phyloP scores from a whole-genome alignment of 2,329 filamentous ascomycete genomes.

The Epichloe gansuensis region DNA sequence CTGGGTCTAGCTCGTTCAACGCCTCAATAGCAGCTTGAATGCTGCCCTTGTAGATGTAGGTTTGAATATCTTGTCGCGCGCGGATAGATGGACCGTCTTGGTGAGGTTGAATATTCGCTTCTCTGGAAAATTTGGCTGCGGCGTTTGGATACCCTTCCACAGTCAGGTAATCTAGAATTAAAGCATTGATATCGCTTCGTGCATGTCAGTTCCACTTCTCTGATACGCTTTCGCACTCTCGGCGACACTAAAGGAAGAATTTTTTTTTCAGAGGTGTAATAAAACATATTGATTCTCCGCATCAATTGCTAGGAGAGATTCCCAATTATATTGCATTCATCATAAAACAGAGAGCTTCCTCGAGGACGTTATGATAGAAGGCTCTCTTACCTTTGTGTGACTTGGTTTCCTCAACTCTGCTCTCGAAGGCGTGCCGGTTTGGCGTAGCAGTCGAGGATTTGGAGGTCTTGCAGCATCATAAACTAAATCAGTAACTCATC shows the following conservation, averaged over 20 bases:
- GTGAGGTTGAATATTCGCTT: slow-evolving; percentile 74
- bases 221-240: background rate
- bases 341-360: slow-evolving; percentile 24
- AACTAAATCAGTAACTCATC: background rate
- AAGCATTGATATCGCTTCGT: slow-evolving; percentile 77
- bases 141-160: slow-evolving; percentile 90
- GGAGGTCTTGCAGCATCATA: background rate
- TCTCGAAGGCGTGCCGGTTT: slow-evolving; percentile 62
- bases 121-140: slow-evolving; percentile 83
- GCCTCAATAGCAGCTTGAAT: slow-evolving; percentile 77
- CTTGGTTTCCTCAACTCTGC: slow-evolving; percentile 71
- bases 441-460: slow-evolving; percentile 37
- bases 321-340: slow-evolving; percentile 96
- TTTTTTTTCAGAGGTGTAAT: slow-evolving; percentile 3
- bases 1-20: slow-evolving; percentile 80
- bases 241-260: background rate
- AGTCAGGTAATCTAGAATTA: slow-evolving; percentile 95
- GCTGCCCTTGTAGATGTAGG: slow-evolving; percentile 72
- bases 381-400: slow-evolving; percentile 73
- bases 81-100: slow-evolving; percentile 63
- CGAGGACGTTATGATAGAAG: background rate
- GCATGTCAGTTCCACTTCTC: slow-evolving; percentile 14
- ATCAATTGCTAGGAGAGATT: slow-evolving; percentile 98
- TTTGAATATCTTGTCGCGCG: slow-evolving; percentile 70
- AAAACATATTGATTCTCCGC: slow-evolving; percentile 67